Conservation (phyloP, 805 yeast genomes). For the Saccharomycopsis sp. region DNA sequence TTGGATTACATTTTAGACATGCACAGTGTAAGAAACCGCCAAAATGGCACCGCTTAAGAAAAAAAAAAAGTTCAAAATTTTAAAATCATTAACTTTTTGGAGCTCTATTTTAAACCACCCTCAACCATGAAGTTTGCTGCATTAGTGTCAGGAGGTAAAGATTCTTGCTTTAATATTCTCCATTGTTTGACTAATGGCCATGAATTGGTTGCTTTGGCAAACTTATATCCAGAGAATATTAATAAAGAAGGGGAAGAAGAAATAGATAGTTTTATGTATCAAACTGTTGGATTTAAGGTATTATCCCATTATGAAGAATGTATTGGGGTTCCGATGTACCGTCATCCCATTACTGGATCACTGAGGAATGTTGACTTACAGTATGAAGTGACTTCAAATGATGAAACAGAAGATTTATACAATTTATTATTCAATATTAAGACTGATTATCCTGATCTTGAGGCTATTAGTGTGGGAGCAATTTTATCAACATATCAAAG, state of each 20-base stretch:
- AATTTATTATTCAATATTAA: slow-evolving; percentile 39
- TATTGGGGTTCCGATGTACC: slow-evolving; percentile 68
- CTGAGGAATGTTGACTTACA: slow-evolving; percentile 60
- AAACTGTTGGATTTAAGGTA: slow-evolving; percentile 88
- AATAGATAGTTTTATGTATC: slow-evolving; percentile 93
- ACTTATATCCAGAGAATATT: slow-evolving; percentile 60
- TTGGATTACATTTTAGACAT: too few species aligned
- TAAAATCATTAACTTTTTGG: too few species aligned
- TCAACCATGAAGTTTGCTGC: slow-evolving; percentile 92
- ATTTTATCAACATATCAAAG: slow-evolving; percentile 92
- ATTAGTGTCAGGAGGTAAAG: slow-evolving; percentile 91
- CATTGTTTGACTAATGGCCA: slow-evolving; percentile 85
- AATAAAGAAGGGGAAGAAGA: slow-evolving; percentile 39
- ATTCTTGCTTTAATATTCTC: slow-evolving; percentile 80
- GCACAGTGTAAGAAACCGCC: too few species aligned
- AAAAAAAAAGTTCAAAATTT: too few species aligned
- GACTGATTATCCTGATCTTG: slow-evolving; percentile 52
- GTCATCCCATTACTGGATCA: slow-evolving; percentile 52
- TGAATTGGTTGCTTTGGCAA: slow-evolving; percentile 75
- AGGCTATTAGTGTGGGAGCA: slow-evolving; percentile 93
- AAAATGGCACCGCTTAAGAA: too few species aligned
- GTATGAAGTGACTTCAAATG: slow-evolving; percentile 54
- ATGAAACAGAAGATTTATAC: slow-evolving; percentile 82
- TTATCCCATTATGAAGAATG: slow-evolving; percentile 57
- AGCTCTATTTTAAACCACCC: too few species aligned